Percentiles rank a stretch among this genome's conserved stretches.
Conservation (phyloP, 1,139 yeast genomes). For the Pichia sp. region DNA sequence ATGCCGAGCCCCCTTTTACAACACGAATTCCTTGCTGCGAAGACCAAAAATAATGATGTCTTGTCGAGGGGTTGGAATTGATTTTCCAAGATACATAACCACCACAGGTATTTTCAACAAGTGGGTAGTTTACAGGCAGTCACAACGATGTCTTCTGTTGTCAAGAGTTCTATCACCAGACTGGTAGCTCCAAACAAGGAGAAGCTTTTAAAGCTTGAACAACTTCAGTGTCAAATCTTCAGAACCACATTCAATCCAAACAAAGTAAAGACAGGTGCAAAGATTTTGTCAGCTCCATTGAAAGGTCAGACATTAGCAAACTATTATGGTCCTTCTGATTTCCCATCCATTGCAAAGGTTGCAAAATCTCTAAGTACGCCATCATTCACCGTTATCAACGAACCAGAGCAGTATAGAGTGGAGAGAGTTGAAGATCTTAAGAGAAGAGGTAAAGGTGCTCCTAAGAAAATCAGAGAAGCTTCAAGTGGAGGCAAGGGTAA, state of each 20-base stretch:
- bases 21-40: no score
- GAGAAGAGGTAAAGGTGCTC: conserved; percentile 91
- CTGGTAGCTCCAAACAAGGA: conserved; percentile 9
- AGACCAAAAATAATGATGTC: no score
- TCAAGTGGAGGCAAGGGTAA: conserved; percentile 37
- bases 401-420: conserved; percentile 64
- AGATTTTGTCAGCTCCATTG: conserved; percentile 63
- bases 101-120: no score
- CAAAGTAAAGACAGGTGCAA: conserved; percentile 65
- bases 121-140: neutral
- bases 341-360: conserved; percentile 43
- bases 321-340: conserved; percentile 72
- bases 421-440: conserved; percentile 61
- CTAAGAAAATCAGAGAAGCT: conserved; percentile 60
- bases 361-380: conserved; percentile 21
- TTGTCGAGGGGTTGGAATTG: no score
- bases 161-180: conserved; percentile 3
- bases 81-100: no score
- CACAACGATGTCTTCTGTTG: conserved; percentile 11
- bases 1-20: no score
- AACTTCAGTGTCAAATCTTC: conserved; percentile 54
- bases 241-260: conserved; percentile 65
- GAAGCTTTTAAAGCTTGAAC: conserved; percentile 47
- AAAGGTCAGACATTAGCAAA: conserved; percentile 66
- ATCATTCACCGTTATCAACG: conserved; percentile 49